Conservation (phyloP, 2,329 filamentous ascomycete species). For the Cordyceps militaris region DNA sequence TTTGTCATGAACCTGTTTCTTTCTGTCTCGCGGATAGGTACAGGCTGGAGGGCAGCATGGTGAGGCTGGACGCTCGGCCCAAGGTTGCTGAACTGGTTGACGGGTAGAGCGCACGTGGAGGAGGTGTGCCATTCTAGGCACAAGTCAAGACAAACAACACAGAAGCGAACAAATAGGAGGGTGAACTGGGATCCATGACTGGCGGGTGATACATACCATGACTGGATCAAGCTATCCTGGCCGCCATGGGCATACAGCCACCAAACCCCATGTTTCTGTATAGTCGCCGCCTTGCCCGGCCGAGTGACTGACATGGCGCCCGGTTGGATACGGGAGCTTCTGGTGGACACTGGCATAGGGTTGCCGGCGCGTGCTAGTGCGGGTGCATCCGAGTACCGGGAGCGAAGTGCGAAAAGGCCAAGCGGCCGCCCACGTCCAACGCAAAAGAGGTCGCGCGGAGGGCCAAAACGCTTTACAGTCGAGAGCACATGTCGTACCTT, state of each 20-base stretch:
- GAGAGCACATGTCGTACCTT: neutral
- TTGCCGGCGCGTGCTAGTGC: neutral
- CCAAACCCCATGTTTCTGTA: too few species aligned
- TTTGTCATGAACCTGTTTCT: neutral
- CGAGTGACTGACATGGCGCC: neutral
- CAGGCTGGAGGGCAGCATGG: neutral
- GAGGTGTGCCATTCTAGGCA: too few species aligned
- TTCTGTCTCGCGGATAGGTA: neutral
- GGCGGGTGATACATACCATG: neutral
- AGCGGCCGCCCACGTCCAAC: neutral
- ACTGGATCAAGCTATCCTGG: conserved; percentile 11
- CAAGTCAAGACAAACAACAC: too few species aligned
- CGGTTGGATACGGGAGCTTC: neutral
- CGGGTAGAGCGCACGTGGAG: too few species aligned
- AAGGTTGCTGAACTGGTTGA: too few species aligned
- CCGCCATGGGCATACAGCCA: conserved; percentile 10
- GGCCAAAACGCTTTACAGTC: neutral
- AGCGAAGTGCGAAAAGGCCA: neutral
- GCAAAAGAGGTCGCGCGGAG: neutral
- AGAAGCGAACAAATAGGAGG: neutral
- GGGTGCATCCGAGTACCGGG: conserved; percentile 5
- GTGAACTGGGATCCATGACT: neutral
- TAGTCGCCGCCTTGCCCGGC: neutral
- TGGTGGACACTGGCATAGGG: neutral
- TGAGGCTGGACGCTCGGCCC: neutral